Conservation (phyloP, 768 basidiomycete genomes). For the Lactifluus volemus region DNA sequence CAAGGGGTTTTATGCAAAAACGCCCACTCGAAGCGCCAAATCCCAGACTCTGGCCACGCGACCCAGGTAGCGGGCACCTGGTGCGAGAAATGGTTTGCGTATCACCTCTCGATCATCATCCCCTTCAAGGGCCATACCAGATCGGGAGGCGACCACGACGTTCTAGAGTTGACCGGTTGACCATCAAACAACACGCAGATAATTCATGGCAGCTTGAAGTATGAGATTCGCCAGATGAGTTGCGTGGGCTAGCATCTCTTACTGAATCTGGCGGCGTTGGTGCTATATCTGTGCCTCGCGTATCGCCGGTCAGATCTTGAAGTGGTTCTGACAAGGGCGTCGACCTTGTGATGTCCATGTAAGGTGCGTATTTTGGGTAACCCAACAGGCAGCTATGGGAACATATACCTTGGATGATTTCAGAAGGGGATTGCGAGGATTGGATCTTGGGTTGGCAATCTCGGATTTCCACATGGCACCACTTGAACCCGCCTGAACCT, state of each 20-base stretch:
- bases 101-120: not conserved
- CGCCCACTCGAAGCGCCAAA: constrained; percentile 17
- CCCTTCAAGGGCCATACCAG: constrained; percentile 2
- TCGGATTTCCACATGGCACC: not conserved
- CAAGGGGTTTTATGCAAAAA: constrained; percentile 18
- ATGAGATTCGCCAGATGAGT: constrained; percentile 4
- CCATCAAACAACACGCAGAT: constrained; percentile 13
- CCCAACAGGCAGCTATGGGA: not conserved
- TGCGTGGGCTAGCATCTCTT: not conserved
- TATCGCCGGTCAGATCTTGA: constrained; percentile 9
- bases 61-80: not conserved
- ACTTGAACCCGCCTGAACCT: too few relatives aligned
- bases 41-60: not conserved
- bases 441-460: not conserved
- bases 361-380: not conserved
- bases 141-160: constrained; percentile 6
- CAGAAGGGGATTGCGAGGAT: not conserved
- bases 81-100: not conserved
- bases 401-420: not conserved
- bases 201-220: constrained; percentile 2
- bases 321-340: not conserved
- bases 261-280: constrained; percentile 6
- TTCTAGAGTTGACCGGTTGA: not conserved
- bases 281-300: constrained; percentile 2
- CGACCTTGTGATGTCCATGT: not conserved